Evolutionary conservation across 176 grass and related monocot genomes (phyloP).

Genomic region (Canna indica): DNA sequence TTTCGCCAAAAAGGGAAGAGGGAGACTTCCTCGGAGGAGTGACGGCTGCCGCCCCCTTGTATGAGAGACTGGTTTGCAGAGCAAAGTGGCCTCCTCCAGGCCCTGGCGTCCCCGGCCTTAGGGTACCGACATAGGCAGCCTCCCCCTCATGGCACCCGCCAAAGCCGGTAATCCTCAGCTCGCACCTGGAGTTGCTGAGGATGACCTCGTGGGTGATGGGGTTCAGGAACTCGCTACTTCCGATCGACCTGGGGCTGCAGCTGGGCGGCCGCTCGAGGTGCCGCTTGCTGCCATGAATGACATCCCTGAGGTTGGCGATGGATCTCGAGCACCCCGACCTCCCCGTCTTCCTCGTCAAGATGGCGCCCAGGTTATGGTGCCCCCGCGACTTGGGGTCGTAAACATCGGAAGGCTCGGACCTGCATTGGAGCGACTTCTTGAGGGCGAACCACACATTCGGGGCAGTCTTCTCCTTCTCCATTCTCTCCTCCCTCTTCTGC

Average conservation of each 20-base stretch:
- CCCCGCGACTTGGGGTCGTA: slow-evolving; percentile 60
- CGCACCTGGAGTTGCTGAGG: slow-evolving; percentile 83
- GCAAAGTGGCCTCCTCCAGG: neutral
- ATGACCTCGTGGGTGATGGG: slow-evolving; percentile 97
- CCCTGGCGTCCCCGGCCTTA: slow-evolving; percentile 62
- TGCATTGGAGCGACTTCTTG: slow-evolving; percentile 90
- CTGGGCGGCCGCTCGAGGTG: slow-evolving; percentile 61
- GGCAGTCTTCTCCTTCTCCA: slow-evolving; percentile 19
- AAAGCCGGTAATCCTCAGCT: slow-evolving; percentile 81
- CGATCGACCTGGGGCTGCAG: slow-evolving; percentile 91
- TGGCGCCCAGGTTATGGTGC: slow-evolving; percentile 26
- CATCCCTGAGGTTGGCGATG: slow-evolving; percentile 85
- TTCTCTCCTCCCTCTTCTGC: slow-evolving; percentile 10
- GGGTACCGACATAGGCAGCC: slow-evolving; percentile 50
- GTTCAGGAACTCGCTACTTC: slow-evolving; percentile 95
- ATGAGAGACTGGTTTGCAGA: slow-evolving; percentile 37
- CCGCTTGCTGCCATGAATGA: slow-evolving; percentile 97
- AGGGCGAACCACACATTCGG: slow-evolving; percentile 87
- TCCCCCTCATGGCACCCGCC: slow-evolving; percentile 24
- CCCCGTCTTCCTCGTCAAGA: slow-evolving; percentile 46
- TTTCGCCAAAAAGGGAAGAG: slow-evolving; percentile 33
- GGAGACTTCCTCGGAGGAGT: slow-evolving; percentile 67
- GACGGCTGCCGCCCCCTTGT: slow-evolving; percentile 27
- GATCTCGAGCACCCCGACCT: slow-evolving; percentile 85
- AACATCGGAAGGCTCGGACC: slow-evolving; percentile 71